Evolutionary conservation across 176 grass and related monocot genomes (phyloP).

Genomic region (Oryza meridionalis): DNA sequence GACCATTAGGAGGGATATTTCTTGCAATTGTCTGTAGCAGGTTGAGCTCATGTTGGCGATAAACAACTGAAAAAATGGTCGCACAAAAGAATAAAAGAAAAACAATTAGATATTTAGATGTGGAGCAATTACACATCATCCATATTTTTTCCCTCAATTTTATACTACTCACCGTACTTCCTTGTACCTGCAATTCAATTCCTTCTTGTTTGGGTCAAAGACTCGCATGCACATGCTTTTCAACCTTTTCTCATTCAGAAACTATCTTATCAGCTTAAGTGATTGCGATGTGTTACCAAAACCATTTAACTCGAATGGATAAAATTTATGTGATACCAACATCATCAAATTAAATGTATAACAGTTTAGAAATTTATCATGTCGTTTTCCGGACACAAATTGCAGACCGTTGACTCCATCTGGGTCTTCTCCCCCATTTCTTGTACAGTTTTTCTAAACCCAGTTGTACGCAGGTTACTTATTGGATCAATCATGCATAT

Average conservation of each 20-base stretch:
- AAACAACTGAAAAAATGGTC: constrained; percentile 28
- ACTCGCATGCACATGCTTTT: constrained; percentile 24
- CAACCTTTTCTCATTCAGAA: neutral
- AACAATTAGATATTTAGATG: neutral
- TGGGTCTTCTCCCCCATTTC: neutral
- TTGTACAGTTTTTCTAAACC: neutral
- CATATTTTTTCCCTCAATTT: constrained; percentile 6
- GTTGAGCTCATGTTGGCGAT: constrained; percentile 18
- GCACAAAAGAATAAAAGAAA: neutral
- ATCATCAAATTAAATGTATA: neutral
- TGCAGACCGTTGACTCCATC: constrained; percentile 38
- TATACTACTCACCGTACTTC: neutral
- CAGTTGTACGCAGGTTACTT: constrained; percentile 13
- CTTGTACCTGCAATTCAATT: neutral
- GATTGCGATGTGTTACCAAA: constrained; percentile 26
- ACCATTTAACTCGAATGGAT: constrained; percentile 1
- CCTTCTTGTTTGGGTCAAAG: constrained; percentile 24
- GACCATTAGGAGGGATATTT: neutral
- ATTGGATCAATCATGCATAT: constrained; percentile 22
- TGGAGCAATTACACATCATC: neutral
- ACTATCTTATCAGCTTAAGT: neutral
- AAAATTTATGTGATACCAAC: constrained; percentile 3
- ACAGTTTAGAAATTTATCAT: neutral
- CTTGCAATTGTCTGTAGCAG: neutral
- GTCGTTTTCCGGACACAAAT: constrained; percentile 35